Conservation (phyloP, 1,139 yeast genomes). For the Pichia sp. region DNA sequence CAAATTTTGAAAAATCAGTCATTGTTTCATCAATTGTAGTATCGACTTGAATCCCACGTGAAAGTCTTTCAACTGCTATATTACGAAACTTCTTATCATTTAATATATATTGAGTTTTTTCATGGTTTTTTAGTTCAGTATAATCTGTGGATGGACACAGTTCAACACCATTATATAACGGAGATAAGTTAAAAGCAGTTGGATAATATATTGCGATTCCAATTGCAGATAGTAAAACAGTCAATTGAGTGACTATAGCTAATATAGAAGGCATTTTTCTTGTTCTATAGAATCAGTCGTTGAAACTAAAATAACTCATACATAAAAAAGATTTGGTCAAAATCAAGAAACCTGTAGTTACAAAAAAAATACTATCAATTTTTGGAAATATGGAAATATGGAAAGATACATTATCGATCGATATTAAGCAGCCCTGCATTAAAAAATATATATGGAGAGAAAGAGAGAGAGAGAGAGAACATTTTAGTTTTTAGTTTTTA, state of each 20-base stretch:
- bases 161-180: conserved; percentile 1
- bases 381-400: too few species aligned
- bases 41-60: conserved; percentile 58
- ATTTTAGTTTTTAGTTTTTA: too few species aligned
- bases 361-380: too few species aligned
- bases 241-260: neutral
- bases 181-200: conserved; percentile 5
- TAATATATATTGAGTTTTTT: conserved; percentile 24
- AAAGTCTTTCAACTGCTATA: conserved; percentile 37
- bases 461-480: too few species aligned
- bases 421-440: too few species aligned
- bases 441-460: too few species aligned
- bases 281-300: too few species aligned
- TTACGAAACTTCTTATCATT: conserved; percentile 37
- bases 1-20: conserved; percentile 35
- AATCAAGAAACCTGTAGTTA: too few species aligned
- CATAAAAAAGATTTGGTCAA: too few species aligned
- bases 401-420: too few species aligned
- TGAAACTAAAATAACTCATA: too few species aligned
- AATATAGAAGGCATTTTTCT: too few species aligned
- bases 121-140: conserved; percentile 11
- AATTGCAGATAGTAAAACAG: conserved; percentile 1
- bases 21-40: conserved; percentile 41
- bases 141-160: conserved; percentile 11
- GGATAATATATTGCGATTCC: conserved; percentile 6